Conservation (phyloP, 805 yeast species). For the Wickerhamomyces tratensis region DNA sequence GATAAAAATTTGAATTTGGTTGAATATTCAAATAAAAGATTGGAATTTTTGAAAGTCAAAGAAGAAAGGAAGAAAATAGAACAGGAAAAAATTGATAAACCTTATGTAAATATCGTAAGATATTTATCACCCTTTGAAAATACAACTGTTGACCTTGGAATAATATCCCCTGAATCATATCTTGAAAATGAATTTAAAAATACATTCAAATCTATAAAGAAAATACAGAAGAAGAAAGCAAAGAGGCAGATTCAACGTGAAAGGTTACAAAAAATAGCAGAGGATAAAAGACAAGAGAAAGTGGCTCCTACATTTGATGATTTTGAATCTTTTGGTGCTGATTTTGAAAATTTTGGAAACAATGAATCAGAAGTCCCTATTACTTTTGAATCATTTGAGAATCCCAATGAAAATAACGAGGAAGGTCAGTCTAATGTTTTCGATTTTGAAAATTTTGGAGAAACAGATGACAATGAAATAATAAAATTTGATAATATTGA, state of each 20-base stretch:
- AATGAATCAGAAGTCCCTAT: constrained; percentile 12
- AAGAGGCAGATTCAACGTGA: constrained; percentile 18
- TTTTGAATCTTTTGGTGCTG: constrained; percentile 15
- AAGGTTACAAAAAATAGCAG: constrained; percentile 6
- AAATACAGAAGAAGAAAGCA: constrained; percentile 23
- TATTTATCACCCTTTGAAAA: constrained; percentile 7
- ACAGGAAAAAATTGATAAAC: constrained; percentile 6
- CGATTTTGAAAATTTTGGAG: not conserved
- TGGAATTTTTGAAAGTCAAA: constrained; percentile 24
- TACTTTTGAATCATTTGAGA: not conserved
- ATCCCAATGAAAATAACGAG: not conserved
- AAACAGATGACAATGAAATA: no score
- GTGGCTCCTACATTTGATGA: constrained; percentile 8
- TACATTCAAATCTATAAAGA: constrained; percentile 20
- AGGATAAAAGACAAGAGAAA: constrained; percentile 4
- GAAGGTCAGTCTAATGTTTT: not conserved
- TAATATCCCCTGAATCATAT: constrained; percentile 16
- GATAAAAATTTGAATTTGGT: constrained; percentile 40
- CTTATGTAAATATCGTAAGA: constrained; percentile 3
- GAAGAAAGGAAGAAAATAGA: constrained; percentile 9
- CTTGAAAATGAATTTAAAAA: constrained; percentile 22
- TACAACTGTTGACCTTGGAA: not conserved
- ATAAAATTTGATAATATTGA: no score
- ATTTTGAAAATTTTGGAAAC: constrained; percentile 23
- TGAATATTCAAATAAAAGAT: constrained; percentile 43